Conservation (phyloP, 1,284 basidiomycete genomes). For the Sanghuangporus sanghuang region DNA sequence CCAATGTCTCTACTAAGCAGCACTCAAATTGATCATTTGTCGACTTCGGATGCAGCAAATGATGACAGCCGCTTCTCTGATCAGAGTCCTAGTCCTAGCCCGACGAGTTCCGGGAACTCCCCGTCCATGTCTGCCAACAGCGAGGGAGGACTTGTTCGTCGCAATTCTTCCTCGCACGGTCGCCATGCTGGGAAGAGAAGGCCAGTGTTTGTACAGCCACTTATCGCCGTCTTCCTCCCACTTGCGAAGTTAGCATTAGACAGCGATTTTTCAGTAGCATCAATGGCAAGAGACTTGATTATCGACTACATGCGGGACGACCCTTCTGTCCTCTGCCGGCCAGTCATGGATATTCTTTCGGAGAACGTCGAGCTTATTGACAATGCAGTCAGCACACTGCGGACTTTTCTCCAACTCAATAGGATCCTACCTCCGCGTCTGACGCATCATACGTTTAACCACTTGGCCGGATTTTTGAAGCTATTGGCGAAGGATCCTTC, state of each 20-base stretch:
- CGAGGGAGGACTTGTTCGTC: constrained; percentile 36
- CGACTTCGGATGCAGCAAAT: constrained; percentile 16
- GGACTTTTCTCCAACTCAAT: constrained; percentile 50
- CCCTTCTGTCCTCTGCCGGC: constrained; percentile 57
- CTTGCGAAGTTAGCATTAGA: constrained; percentile 51
- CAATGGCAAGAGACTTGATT: constrained; percentile 51
- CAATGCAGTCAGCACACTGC: constrained; percentile 43
- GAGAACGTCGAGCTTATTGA: constrained; percentile 43
- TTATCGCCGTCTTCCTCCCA: constrained; percentile 48
- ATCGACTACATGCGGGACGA: constrained; percentile 76
- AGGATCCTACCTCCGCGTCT: constrained; percentile 56
- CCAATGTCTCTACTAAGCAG: constrained; percentile 60
- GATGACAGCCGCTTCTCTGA: constrained; percentile 16
- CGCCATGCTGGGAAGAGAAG: constrained; percentile 46
- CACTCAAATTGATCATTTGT: constrained; percentile 42
- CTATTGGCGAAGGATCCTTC: constrained; percentile 43
- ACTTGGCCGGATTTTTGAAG: constrained; percentile 68
- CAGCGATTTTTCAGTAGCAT: constrained; percentile 47
- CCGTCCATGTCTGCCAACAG: constrained; percentile 28
- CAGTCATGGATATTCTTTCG: constrained; percentile 55
- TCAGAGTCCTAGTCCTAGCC: constrained; percentile 24
- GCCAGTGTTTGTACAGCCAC: constrained; percentile 58
- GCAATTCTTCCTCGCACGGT: constrained; percentile 48
- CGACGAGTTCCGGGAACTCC: constrained; percentile 33
- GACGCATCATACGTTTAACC: constrained; percentile 65